Percentiles rank a stretch among this genome's conserved stretches.
phyloP scores from a whole-genome alignment of 169 alveolate genomes.

The Perkinsus marinus region DNA sequence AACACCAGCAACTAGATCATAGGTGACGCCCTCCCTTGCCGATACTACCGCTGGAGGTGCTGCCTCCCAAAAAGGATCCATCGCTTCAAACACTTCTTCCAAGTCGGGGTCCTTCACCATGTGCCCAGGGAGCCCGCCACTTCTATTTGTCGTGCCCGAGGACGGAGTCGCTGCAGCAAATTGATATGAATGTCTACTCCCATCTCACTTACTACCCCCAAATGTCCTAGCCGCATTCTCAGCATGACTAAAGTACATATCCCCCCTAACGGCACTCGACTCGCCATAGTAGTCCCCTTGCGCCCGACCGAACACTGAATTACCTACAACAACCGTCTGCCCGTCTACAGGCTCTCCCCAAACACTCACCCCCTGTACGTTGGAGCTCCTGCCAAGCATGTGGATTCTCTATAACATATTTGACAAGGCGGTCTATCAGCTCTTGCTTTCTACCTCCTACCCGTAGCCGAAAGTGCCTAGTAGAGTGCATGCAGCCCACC shows the following conservation, averaged over 20 bases:
- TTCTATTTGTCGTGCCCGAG: background rate
- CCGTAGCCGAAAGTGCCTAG: background rate
- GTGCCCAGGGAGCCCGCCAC: background rate
- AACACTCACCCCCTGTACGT: background rate
- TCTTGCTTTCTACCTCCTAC: background rate
- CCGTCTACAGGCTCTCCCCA: background rate
- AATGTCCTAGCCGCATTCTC: background rate
- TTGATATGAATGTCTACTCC: background rate
- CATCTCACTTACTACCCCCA: background rate
- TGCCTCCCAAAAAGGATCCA: background rate
- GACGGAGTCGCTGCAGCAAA: background rate
- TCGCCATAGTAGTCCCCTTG: background rate
- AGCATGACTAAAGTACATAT: background rate
- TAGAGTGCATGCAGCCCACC: background rate
- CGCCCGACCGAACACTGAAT: background rate
- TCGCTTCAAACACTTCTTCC: background rate
- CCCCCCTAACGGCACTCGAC: background rate
- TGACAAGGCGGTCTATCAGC: background rate
- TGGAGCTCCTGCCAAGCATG: background rate
- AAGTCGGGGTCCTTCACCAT: background rate
- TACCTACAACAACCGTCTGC: background rate
- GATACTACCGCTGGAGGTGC: background rate
- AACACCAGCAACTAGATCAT: too few species aligned
- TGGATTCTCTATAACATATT: background rate
- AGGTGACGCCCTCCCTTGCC: background rate